Percentiles rank a stretch among this genome's conserved stretches.
Evolutionary conservation across 78 protist species (phyloP).

Genomic region (Protostelium mycophagum): DNA sequence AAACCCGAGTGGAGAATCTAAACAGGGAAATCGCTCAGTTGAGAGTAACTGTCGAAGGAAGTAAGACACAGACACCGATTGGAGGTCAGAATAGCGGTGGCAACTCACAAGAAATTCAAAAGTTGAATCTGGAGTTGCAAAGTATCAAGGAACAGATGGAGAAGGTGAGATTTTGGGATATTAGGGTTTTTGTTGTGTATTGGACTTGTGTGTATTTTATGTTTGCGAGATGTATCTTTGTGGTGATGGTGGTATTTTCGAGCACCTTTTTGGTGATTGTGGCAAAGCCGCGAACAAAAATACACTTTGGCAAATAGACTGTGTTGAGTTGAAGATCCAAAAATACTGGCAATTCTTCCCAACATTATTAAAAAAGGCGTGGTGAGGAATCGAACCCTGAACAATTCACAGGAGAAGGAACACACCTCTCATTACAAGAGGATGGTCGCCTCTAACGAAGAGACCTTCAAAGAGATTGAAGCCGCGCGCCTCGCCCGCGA

Average conservation of each 20-base stretch:
- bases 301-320: too few relatives aligned
- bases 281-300: too few relatives aligned
- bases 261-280: too few relatives aligned
- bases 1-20: background rate
- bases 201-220: too few relatives aligned
- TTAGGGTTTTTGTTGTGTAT: too few relatives aligned
- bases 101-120: too few relatives aligned
- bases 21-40: background rate
- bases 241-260: too few relatives aligned
- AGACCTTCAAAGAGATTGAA: background rate
- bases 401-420: background rate
- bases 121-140: background rate
- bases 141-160: background rate
- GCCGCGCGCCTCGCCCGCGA: background rate
- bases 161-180: background rate
- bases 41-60: background rate
- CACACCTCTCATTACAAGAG: background rate
- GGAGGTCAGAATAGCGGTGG: background rate
- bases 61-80: background rate
- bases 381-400: too few relatives aligned
- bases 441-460: background rate
- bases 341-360: too few relatives aligned
- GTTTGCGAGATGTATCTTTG: too few relatives aligned
- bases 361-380: too few relatives aligned
- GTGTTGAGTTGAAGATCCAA: too few relatives aligned